These are phyloP conservation scores for Zygosaccharomyces pseudobailii DNA, from an alignment of 1,139 yeast genomes.

Conservation along the genomic window DNA sequence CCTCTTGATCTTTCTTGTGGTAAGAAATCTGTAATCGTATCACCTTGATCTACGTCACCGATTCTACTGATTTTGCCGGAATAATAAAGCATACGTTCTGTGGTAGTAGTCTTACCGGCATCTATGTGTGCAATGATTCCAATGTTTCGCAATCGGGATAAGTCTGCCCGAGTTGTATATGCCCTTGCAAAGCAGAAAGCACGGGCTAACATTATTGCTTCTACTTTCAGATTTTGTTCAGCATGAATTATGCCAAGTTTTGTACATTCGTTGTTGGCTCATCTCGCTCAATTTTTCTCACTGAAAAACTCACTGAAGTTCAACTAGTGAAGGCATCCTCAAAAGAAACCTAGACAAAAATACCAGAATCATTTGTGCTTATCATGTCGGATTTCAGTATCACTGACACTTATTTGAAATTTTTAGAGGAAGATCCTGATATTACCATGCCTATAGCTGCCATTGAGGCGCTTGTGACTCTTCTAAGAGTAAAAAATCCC, in stretches of 20 bases:
- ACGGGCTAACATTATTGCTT: constrained; percentile 1
- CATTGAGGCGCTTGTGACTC: constrained; percentile 84
- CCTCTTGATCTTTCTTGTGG: constrained; percentile 92
- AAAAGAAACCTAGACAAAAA: not conserved
- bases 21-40: constrained; percentile 88
- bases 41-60: constrained; percentile 96
- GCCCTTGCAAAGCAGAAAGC: constrained; percentile 7
- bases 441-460: constrained; percentile 99
- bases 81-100: constrained; percentile 87
- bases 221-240: not conserved
- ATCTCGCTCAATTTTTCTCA: constrained; percentile 2
- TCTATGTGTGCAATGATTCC: constrained; percentile 96
- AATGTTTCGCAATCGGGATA: constrained; percentile 34
- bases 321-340: not conserved
- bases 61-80: constrained; percentile 75
- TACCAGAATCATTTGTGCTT: not conserved
- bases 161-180: constrained; percentile 15
- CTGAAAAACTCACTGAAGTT: not conserved
- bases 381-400: constrained; percentile 58
- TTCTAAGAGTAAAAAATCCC: constrained; percentile 77
- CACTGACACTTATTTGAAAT: constrained; percentile 70
- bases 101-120: constrained; percentile 94
- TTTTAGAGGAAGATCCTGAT: constrained; percentile 80
- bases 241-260: not conserved
- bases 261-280: not conserved